Evolutionary conservation across 164 flowering plant species (phyloP).

Genomic region (Magnolia changhungtana): DNA sequence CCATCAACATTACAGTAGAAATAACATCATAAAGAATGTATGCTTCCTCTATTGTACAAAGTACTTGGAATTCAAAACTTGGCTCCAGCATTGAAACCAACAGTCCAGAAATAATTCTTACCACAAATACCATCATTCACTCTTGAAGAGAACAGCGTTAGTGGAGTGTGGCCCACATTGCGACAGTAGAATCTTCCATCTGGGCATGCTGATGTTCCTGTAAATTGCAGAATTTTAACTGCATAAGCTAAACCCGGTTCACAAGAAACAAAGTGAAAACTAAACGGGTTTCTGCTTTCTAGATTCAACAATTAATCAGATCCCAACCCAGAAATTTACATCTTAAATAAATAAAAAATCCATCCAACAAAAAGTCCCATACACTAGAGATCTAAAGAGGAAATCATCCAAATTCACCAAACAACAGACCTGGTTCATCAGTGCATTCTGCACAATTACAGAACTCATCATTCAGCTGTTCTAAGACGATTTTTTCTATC

Average conservation of each 20-base stretch:
- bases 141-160: constrained; percentile 66
- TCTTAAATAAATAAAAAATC: too few relatives aligned
- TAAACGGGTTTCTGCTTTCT: not conserved
- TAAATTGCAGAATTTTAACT: constrained; percentile 11
- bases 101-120: constrained; percentile 25
- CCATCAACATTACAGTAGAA: too few relatives aligned
- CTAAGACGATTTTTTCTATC: too few relatives aligned
- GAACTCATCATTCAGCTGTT: too few relatives aligned
- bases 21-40: too few relatives aligned
- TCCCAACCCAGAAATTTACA: not conserved
- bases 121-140: constrained; percentile 98
- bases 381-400: too few relatives aligned
- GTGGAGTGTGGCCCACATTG: constrained; percentile 74
- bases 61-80: not conserved
- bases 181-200: constrained; percentile 71
- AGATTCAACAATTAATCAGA: not conserved
- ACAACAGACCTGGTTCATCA: too few relatives aligned
- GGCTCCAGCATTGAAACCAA: not conserved
- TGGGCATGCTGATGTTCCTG: constrained; percentile 97
- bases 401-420: too few relatives aligned
- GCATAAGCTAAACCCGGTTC: not conserved
- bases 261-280: not conserved
- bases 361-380: too few relatives aligned
- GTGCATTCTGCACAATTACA: too few relatives aligned
- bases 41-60: too few relatives aligned